Evolutionary conservation across 129 eudicot species (phyloP), one percentile per base, ranked within the genome.

Genomic region (Tanacetum coccineum): DNA sequence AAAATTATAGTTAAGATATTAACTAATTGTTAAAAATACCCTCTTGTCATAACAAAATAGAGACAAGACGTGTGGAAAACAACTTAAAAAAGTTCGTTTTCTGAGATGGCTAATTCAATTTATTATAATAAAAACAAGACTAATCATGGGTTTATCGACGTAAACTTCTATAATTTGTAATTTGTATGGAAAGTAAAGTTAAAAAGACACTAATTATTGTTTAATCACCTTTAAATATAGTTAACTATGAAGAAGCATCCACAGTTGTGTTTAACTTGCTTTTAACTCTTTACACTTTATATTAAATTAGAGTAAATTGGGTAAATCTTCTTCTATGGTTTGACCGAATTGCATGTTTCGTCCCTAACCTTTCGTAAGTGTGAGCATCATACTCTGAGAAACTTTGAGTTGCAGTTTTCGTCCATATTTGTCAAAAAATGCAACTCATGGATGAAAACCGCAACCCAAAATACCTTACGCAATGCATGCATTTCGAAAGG

Each of bases 201-300:
- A 57, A 66, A 66, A 74, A 11, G 63, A 42, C 64, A 75, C 64
- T 68, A 72, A 72, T 62, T 45, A 40, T 62, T 40, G 45, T 20
- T 14, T 51, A 61, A 61, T 50, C 26, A 61, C 11, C 28, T 44
- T 51, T 50, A 68, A 68, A 49, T 42, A 72, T 50, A 14, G 36
- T 25, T 52, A 17, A 28, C 9, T 36, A 36, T 36, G 12, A 70
- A 51, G 26, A 50, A 25, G 45, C 30, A 49, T 15, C 21, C 51
- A 62, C 13, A 6, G 9, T 36, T 62, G 30, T 66, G 10, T 50
- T 66, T 66, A 14, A 36, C 36, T 40, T 39, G 63, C 52, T 68
- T 22, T 53, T 36, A 13, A 44, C 22, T 44, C 36, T 64, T 10
- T 64, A 1, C 2, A 3, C 6, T 39, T 62, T 39, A 18, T 4